Base-by-base conservation (phyloP, 1,284 basidiomycete species). In the Rhodotorula sp. region DNA sequence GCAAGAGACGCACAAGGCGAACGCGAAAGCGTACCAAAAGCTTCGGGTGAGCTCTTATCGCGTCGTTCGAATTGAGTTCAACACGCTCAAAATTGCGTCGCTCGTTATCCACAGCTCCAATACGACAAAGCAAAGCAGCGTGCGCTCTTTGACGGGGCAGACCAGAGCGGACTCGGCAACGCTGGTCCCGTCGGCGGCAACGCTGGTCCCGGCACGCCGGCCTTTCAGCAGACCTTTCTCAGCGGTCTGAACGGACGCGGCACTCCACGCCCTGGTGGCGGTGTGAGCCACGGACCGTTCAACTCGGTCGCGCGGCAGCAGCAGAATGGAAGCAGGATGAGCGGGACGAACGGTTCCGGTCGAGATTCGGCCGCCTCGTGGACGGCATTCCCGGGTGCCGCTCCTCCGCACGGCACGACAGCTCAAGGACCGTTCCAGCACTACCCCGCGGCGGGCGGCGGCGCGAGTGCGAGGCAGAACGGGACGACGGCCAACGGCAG, bases 11-110 rank as follows among this genome's bases (percentile, higher is more conserved):
- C 84, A 89, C 8, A 86, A 87, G 76, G 90, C 91, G 76, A 86
- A 88, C 76, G 91, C 92, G 76, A 91, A 90, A 77, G 91, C 92
- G 76, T 93, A 92, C 78, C 89, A 90, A 70, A 92, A 91, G 79
- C 86, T 93, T 64, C 92, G 92, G 84, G 91, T 87, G 59, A 43
- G 78, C 72, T 60, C 54, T 29, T 3, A 31, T 14, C 5, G 20
- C 14, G 49, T 31, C n/a, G 14, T 18, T 5, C 54, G 14, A n/a
- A 16, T 15, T 26, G 26, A 5, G 8, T 39, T 5, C 26, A 20
- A 29, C n/a, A n/a, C n/a, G 15, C 26, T 49, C 26, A 0, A 0
- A 29, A 52, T 23, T 56, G 62, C 65, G 54, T 14, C 26, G 29
- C 39, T 43, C 65, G 8, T 23, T 29, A 4, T 20, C 47, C 31